These are phyloP conservation scores for Lyophyllum semitale DNA, from an alignment of 768 basidiomycete species.

Conservation along the genomic window DNA sequence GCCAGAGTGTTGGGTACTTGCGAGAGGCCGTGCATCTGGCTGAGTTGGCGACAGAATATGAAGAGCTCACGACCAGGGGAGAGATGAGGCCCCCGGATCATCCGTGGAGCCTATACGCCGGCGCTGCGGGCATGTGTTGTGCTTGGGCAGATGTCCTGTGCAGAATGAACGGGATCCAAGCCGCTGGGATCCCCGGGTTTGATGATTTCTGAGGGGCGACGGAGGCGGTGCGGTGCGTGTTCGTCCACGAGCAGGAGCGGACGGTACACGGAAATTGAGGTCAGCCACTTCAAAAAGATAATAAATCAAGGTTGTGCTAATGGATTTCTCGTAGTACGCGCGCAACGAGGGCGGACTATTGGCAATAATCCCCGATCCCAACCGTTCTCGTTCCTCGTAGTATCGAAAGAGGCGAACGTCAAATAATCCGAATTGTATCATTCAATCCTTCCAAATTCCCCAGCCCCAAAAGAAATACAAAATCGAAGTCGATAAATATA, in stretches of 20 bases:
- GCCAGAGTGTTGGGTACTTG: slow-evolving; percentile 4
- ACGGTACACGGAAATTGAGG: too few species aligned
- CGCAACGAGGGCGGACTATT: too few species aligned
- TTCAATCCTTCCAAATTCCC: neutral
- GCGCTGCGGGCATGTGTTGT: slow-evolving; percentile 59
- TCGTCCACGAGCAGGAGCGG: too few species aligned
- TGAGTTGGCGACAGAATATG: slow-evolving; percentile 39
- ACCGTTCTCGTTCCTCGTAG: too few species aligned
- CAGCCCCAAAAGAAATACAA: neutral
- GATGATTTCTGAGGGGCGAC: slow-evolving; percentile 32
- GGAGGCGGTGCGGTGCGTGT: too few species aligned
- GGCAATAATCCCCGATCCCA: too few species aligned
- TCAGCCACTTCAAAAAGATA: too few species aligned
- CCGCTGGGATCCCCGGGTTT: slow-evolving; percentile 39
- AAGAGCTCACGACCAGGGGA: slow-evolving; percentile 32
- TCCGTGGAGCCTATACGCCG: slow-evolving; percentile 60
- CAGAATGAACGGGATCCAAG: slow-evolving; percentile 25
- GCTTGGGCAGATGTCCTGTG: slow-evolving; percentile 51
- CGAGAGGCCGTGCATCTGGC: slow-evolving; percentile 48
- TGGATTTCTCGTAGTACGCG: too few species aligned
- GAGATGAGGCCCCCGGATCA: slow-evolving; percentile 51
- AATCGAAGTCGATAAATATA: slow-evolving; percentile 4
- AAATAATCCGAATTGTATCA: too few species aligned
- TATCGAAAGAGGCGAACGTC: too few species aligned
- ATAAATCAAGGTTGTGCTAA: too few species aligned